These are phyloP conservation scores for Cutaneotrichosporon dermatis DNA, from an alignment of 1,284 basidiomycete genomes.

Conservation along the genomic window DNA sequence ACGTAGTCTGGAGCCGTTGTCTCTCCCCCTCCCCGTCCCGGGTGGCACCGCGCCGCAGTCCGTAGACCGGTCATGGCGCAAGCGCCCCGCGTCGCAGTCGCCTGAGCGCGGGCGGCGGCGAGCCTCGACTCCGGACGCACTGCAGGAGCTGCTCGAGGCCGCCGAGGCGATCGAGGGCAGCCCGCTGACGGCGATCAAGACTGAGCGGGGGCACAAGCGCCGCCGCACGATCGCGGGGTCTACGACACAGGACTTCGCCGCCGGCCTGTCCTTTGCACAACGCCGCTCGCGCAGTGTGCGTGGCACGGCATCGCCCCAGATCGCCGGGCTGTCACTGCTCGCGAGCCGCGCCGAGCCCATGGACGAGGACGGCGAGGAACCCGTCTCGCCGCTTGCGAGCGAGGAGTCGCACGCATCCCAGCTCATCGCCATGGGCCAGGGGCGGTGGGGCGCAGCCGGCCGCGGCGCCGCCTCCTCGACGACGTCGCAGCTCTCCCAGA, in stretches of 20 bases:
- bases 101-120: slow-evolving; percentile 18
- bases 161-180: slow-evolving; percentile 43
- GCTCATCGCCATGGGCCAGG: slow-evolving; percentile 13
- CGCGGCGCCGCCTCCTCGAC: slow-evolving; percentile 21
- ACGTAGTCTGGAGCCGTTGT: slow-evolving; percentile 9
- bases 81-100: slow-evolving; percentile 31
- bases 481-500: slow-evolving; percentile 27
- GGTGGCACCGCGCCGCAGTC: slow-evolving; percentile 26
- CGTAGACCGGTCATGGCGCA: slow-evolving; percentile 23
- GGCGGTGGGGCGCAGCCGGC: slow-evolving; percentile 6
- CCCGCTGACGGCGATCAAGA: slow-evolving; percentile 33
- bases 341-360: slow-evolving; percentile 3
- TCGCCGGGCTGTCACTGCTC: slow-evolving; percentile 17
- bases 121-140: slow-evolving; percentile 35
- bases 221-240: slow-evolving; percentile 34
- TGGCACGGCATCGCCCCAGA: slow-evolving; percentile 21
- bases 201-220: slow-evolving; percentile 30
- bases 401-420: slow-evolving; percentile 23
- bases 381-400: slow-evolving; percentile 18
- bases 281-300: slow-evolving; percentile 12
- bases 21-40: not conserved
- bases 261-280: slow-evolving; percentile 7
- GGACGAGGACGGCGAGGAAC: slow-evolving; percentile 22
- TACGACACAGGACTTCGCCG: slow-evolving; percentile 9
- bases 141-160: slow-evolving; percentile 40